These are phyloP conservation scores for Aspergillus ochraceoroseus DNA, from an alignment of 2,329 filamentous ascomycete genomes.

Conservation along the genomic window DNA sequence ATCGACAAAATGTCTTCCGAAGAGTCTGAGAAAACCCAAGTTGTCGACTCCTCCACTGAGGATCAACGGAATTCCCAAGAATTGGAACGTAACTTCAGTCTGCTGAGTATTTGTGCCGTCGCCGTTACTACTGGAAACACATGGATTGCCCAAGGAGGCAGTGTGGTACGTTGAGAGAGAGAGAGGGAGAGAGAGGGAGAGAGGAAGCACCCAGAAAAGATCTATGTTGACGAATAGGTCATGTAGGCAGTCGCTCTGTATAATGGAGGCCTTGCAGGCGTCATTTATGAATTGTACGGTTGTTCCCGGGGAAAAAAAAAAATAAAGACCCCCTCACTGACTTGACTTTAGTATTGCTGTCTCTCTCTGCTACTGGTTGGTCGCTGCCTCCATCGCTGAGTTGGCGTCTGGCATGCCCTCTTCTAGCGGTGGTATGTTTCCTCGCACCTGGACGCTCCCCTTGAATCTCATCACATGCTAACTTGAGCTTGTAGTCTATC, in stretches of 20 bases:
- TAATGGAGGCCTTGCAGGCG: constrained; percentile 59
- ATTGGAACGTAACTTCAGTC: constrained; percentile 58
- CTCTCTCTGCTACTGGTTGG: constrained; percentile 53
- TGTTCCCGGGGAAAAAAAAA: no score
- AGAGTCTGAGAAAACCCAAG: constrained; percentile 23
- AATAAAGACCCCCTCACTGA: constrained; percentile 13
- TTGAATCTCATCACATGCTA: neutral
- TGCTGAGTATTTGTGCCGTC: constrained; percentile 56
- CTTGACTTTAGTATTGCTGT: constrained; percentile 36
- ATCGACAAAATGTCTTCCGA: constrained; percentile 17
- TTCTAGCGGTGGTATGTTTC: constrained; percentile 47
- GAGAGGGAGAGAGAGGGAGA: no score
- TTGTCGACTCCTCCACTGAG: constrained; percentile 21
- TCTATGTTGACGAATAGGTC: no score
- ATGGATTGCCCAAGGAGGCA: constrained; percentile 60
- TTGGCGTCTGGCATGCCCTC: constrained; percentile 59
- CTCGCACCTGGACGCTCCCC: neutral
- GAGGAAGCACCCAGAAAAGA: no score
- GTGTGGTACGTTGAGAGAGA: constrained; percentile 52
- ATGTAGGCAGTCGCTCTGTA: constrained; percentile 48
- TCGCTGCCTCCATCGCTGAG: constrained; percentile 57
- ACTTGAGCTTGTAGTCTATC: constrained; percentile 47
- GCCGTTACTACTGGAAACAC: constrained; percentile 61
- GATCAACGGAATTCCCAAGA: constrained; percentile 48
- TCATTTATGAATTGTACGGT: constrained; percentile 56